These are phyloP conservation scores for Yamadazyma blattariae DNA, from an alignment of 1,139 yeast genomes.

Conservation along the genomic window DNA sequence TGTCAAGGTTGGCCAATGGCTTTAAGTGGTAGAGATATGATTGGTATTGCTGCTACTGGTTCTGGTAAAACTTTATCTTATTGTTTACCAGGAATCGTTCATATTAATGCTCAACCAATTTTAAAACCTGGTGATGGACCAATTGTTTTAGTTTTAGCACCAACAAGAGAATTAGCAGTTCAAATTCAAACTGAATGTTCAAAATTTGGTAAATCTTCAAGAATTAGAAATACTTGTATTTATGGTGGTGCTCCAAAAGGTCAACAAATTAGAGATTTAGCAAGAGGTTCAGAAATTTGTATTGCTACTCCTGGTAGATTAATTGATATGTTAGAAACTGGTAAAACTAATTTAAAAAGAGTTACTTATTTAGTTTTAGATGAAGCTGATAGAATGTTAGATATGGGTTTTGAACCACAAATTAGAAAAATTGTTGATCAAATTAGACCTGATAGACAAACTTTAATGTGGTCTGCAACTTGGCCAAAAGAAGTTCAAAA, in stretches of 20 bases:
- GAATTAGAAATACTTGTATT: constrained; percentile 96
- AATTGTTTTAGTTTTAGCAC: constrained; percentile 91
- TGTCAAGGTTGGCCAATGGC: constrained; percentile 99
- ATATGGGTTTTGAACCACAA: constrained; percentile 98
- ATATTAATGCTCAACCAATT: constrained; percentile 86
- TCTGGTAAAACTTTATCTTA: constrained; percentile 94
- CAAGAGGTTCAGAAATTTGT: constrained; percentile 91
- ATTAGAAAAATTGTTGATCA: constrained; percentile 93
- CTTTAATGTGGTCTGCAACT: constrained; percentile 99
- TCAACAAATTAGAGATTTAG: constrained; percentile 91
- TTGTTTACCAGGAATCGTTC: constrained; percentile 91
- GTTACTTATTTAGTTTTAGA: constrained; percentile 96
- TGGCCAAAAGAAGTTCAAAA: constrained; percentile 99
- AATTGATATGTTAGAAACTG: constrained; percentile 93
- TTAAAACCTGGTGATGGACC: constrained; percentile 94
- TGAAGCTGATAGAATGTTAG: constrained; percentile 96
- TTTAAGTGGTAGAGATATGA: constrained; percentile 95
- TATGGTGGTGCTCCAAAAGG: constrained; percentile 99
- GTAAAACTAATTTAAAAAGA: constrained; percentile 92
- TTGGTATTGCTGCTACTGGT: constrained; percentile 98
- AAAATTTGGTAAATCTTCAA: constrained; percentile 86
- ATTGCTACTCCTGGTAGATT: constrained; percentile 99
- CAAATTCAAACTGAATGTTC: constrained; percentile 96
- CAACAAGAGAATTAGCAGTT: constrained; percentile 98
- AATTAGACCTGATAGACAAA: constrained; percentile 96